Percentiles rank a stretch among this genome's conserved stretches.
phyloP scores from a whole-genome alignment of 2,329 filamentous ascomycete genomes.

The Esteya vermicola region DNA sequence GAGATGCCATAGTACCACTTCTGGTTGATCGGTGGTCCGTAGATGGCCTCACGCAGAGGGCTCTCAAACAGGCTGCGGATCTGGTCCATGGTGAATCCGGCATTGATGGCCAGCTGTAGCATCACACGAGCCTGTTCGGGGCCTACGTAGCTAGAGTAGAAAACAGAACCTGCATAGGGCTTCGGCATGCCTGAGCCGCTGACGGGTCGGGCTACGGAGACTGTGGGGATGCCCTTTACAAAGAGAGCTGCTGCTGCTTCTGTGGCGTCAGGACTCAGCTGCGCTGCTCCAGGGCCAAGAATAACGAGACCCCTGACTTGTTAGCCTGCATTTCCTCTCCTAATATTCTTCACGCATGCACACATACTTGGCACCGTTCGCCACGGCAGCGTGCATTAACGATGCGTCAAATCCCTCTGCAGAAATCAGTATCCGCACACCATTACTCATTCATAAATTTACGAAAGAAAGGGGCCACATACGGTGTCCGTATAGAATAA shows the following conservation, averaged over 20 bases:
- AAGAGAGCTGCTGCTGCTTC: conserved; percentile 15
- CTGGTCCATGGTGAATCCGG: conserved; percentile 12
- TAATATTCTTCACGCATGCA: neutral
- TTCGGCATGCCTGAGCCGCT: conserved; percentile 31
- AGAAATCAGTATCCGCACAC: neutral
- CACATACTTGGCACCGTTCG: conserved; percentile 29
- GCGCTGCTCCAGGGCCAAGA: conserved; percentile 17
- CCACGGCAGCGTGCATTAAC: conserved; percentile 31
- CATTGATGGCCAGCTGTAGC: conserved; percentile 24
- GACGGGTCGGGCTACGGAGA: conserved; percentile 16
- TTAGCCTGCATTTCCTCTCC: neutral
- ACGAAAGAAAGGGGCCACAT: too few relatives aligned
- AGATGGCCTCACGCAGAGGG: conserved; percentile 14
- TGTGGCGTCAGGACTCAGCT: conserved; percentile 14
- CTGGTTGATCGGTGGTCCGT: neutral
- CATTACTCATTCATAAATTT: too few relatives aligned
- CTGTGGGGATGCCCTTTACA: conserved; percentile 14
- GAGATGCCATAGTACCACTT: too few relatives aligned
- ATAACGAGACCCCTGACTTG: conserved; percentile 15
- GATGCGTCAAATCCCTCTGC: conserved; percentile 30
- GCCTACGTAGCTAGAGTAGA: conserved; percentile 14
- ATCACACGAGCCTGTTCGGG: conserved; percentile 31
- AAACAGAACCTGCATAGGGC: conserved; percentile 15
- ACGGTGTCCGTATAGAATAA: conserved; percentile 39
- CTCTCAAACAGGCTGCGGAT: conserved; percentile 14